A percentile compares a stretch with the other conserved stretches of the same genome.
These are phyloP conservation scores for Verticillium longisporum DNA, from an alignment of 2,329 filamentous ascomycete genomes.

Conservation along the genomic window DNA sequence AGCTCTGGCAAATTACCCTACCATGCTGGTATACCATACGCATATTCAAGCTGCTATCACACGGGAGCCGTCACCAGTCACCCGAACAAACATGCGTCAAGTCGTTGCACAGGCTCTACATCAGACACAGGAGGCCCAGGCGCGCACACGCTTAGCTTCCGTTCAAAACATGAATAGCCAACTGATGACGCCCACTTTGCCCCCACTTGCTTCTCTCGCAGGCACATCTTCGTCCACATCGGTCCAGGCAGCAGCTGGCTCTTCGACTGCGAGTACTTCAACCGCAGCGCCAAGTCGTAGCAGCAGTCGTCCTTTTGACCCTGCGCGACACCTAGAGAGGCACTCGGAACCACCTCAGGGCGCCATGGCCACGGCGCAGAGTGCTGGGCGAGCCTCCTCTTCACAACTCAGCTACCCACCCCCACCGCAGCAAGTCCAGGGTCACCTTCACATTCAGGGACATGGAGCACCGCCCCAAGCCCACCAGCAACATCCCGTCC, in stretches of 20 bases:
- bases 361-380: not conserved
- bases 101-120: conserved; percentile 39
- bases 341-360: not conserved
- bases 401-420: not conserved
- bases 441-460: conserved; percentile 7
- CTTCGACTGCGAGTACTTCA: not conserved
- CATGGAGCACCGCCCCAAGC: not conserved
- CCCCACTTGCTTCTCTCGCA: not conserved
- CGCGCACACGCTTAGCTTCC: conserved; percentile 17
- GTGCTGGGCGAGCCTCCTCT: not conserved
- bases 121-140: conserved; percentile 37
- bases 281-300: not conserved
- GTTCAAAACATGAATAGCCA: conserved; percentile 13
- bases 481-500: conserved; percentile 2
- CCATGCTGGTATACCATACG: conserved; percentile 38
- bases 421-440: conserved; percentile 2
- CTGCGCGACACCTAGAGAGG: not conserved
- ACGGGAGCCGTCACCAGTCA: conserved; percentile 38
- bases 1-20: conserved; percentile 38
- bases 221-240: not conserved
- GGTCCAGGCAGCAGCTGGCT: not conserved
- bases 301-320: not conserved
- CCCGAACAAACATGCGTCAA: conserved; percentile 41
- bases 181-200: conserved; percentile 2
- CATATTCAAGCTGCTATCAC: conserved; percentile 46